phyloP scores from a whole-genome alignment of 2,329 filamentous ascomycete species.

The Penicillium oxalicum region DNA sequence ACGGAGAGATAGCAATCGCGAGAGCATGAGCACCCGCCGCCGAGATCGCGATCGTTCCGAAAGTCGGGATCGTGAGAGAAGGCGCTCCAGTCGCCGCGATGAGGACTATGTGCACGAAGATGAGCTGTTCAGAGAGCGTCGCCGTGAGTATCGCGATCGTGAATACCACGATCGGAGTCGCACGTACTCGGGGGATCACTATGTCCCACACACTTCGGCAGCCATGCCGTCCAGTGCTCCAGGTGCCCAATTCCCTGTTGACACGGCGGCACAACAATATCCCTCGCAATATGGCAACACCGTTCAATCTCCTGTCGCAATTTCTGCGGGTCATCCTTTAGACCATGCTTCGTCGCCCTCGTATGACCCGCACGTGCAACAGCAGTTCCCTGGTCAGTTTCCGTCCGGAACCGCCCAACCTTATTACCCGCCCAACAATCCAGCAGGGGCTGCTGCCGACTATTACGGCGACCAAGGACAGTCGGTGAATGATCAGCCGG shows the following conservation, averaged over 20 bases:
- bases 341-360: constrained; percentile 19
- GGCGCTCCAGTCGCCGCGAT: constrained; percentile 13
- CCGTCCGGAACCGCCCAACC: constrained; percentile 42
- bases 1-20: constrained; percentile 24
- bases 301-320: constrained; percentile 11
- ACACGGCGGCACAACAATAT: constrained; percentile 29
- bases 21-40: constrained; percentile 18
- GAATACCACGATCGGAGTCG: constrained; percentile 24
- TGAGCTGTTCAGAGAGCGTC: constrained; percentile 15
- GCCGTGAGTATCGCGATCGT: constrained; percentile 12
- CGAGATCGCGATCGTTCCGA: constrained; percentile 26
- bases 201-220: constrained; percentile 17
- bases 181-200: constrained; percentile 26
- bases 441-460: constrained; percentile 52
- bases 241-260: constrained; percentile 25
- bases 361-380: constrained; percentile 46
- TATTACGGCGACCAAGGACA: constrained; percentile 60
- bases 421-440: constrained; percentile 40
- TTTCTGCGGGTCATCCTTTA: constrained; percentile 7
- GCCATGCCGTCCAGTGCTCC: constrained; percentile 20
- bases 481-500: constrained; percentile 55
- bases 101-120: constrained; percentile 16
- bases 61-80: constrained; percentile 24
- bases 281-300: constrained; percentile 28
- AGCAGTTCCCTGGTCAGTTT: constrained; percentile 57